A percentile compares a stretch with the other conserved stretches of the same genome.
These are phyloP conservation scores for Mimosa bimucronata DNA, from an alignment of 306 rosid genomes.

Conservation along the genomic window DNA sequence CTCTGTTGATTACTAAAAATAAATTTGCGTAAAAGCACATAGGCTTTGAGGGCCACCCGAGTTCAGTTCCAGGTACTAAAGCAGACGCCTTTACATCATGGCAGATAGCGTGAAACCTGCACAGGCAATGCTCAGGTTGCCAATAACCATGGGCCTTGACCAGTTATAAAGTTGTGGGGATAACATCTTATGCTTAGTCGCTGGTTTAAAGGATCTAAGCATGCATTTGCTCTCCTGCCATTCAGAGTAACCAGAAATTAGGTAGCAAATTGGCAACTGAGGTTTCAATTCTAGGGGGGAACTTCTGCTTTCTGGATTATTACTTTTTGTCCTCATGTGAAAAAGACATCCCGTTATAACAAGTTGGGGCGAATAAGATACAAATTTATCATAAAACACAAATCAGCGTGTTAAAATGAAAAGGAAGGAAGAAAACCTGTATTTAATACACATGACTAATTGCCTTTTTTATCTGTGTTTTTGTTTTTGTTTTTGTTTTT, in stretches of 20 bases:
- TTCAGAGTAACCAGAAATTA: conserved; percentile 58
- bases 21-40: conserved; percentile 34
- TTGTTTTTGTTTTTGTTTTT: no score
- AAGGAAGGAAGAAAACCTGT: conserved; percentile 11
- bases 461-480: neutral
- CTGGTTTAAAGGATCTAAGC: conserved; percentile 73
- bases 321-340: neutral
- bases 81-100: conserved; percentile 50
- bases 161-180: conserved; percentile 54
- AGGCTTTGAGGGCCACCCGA: conserved; percentile 65
- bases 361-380: conserved; percentile 2
- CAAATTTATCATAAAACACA: conserved; percentile 30
- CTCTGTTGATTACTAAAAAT: conserved; percentile 27
- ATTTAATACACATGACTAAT: conserved; percentile 1
- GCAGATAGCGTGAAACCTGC: conserved; percentile 46
- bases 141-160: conserved; percentile 61
- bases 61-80: conserved; percentile 61
- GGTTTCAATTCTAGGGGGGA: conserved; percentile 29
- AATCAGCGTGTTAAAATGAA: conserved; percentile 21
- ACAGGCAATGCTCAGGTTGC: conserved; percentile 57
- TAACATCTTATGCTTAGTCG: conserved; percentile 61
- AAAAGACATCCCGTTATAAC: conserved; percentile 19
- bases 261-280: conserved; percentile 45
- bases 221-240: conserved; percentile 89
- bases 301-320: neutral